Conservation (phyloP, 116 monocot species). For the Zostera marina region DNA sequence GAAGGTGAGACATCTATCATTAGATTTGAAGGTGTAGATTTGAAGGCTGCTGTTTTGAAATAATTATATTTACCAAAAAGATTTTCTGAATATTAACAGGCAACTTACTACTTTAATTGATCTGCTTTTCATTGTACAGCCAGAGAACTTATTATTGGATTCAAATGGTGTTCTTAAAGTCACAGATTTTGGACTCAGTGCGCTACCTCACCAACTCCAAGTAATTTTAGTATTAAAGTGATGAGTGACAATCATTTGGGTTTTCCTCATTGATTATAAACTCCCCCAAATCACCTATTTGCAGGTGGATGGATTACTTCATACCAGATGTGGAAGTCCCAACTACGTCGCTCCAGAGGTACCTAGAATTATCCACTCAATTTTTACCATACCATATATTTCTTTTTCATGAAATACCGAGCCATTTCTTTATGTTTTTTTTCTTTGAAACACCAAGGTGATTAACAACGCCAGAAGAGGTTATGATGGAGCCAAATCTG, state of each 20-base stretch:
- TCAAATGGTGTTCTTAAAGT: conserved; percentile 55
- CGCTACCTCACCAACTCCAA: conserved; percentile 74
- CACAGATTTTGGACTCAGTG: conserved; percentile 93
- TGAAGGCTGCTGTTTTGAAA: conserved; percentile 2
- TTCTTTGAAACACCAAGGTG: conserved; percentile 26
- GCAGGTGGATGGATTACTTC: conserved; percentile 49
- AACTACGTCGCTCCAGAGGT: conserved; percentile 97
- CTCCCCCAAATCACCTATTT: too few species aligned
- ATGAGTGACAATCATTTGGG: background rate
- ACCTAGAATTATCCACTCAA: background rate
- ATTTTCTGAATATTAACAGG: background rate
- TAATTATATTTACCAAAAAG: background rate
- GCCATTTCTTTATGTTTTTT: background rate
- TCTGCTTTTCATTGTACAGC: conserved; percentile 25
- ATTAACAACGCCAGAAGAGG: conserved; percentile 47
- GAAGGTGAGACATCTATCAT: conserved; percentile 43
- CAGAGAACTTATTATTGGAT: conserved; percentile 68
- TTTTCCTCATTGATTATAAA: too few species aligned
- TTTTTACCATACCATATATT: background rate
- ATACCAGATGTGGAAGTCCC: conserved; percentile 78
- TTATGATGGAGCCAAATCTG: conserved; percentile 65
- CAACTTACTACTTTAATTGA: background rate
- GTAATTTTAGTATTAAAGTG: conserved; percentile 18
- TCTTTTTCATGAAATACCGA: too few species aligned
- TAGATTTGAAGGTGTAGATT: too few species aligned